phyloP scores from a whole-genome alignment of 139 green algal species.

The Coccomyxa sp. region DNA sequence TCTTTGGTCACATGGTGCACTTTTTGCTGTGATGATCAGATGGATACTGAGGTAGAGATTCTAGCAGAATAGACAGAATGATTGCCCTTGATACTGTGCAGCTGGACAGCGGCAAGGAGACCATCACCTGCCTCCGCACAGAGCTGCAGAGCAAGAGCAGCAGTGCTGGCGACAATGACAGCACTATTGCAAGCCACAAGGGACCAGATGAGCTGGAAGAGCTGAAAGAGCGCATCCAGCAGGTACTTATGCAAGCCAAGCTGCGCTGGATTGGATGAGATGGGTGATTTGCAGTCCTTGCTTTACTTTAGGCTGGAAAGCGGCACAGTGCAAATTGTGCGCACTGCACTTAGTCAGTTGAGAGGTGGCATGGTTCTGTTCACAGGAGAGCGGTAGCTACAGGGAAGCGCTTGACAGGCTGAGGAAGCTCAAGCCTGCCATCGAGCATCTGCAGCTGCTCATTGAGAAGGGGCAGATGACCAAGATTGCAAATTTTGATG shows the following conservation, averaged over 20 bases:
- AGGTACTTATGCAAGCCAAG: neutral
- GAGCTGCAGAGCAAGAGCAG: too few species aligned
- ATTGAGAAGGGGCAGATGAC: slow-evolving; percentile 63
- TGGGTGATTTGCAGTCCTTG: neutral
- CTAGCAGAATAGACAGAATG: slow-evolving; percentile 10
- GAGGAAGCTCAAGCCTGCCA: slow-evolving; percentile 75
- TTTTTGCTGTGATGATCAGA: slow-evolving; percentile 35
- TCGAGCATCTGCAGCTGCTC: slow-evolving; percentile 80
- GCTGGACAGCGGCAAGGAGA: neutral
- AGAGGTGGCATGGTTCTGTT: too few species aligned
- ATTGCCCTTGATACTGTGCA: neutral
- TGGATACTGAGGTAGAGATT: slow-evolving; percentile 32
- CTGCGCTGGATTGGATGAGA: neutral
- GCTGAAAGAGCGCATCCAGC: neutral
- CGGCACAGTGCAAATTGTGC: neutral
- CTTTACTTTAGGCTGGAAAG: neutral
- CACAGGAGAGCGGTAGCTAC: slow-evolving; percentile 70
- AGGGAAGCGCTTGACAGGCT: slow-evolving; percentile 68
- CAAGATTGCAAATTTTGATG: slow-evolving; percentile 78
- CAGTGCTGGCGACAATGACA: too few species aligned
- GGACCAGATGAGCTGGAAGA: neutral
- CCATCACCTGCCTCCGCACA: neutral
- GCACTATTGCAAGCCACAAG: too few species aligned
- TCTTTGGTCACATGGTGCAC: neutral
- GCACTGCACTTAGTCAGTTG: neutral